A percentile compares a stretch with the other conserved stretches of the same genome.
Evolutionary conservation across 495 filamentous ascomycete genomes (phyloP).

Genomic region (Acidomyces sp.): DNA sequence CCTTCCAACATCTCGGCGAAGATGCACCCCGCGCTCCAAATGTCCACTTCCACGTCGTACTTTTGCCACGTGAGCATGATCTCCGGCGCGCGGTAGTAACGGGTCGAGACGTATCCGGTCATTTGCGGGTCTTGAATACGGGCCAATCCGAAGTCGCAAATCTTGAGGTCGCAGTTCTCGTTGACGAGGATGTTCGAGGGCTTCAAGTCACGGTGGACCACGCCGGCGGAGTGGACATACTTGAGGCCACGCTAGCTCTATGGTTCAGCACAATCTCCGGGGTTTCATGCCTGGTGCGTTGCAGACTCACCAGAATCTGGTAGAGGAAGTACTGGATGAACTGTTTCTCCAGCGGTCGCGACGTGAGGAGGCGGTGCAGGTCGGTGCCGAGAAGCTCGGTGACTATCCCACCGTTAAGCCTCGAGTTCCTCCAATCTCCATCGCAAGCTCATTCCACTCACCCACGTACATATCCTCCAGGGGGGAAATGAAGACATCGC

Average conservation of each 20-base stretch:
- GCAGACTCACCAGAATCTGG: constrained; percentile 86
- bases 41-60: constrained; percentile 98
- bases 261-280: constrained; percentile 1
- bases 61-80: constrained; percentile 99
- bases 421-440: no score
- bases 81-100: constrained; percentile 96
- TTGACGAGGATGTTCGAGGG: constrained; percentile 98
- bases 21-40: constrained; percentile 98
- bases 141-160: constrained; percentile 95
- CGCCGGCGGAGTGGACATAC: constrained; percentile 97
- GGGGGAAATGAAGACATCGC: constrained; percentile 98
- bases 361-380: constrained; percentile 87
- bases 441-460: no score
- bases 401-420: no score
- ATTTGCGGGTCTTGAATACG: constrained; percentile 99
- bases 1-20: constrained; percentile 99
- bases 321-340: constrained; percentile 99
- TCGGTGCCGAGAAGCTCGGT: constrained; percentile 96
- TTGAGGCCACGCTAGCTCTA: constrained; percentile 72
- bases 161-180: constrained; percentile 98
- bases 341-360: constrained; percentile 91
- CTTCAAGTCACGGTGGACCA: constrained; percentile 94
- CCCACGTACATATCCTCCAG: constrained; percentile 88
- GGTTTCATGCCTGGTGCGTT: neutral
- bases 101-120: constrained; percentile 96